Evolutionary conservation across 2,329 filamentous ascomycete species (phyloP), one percentile per base, ranked within the genome.

Genomic region (Phaeosphaeria sp.): DNA sequence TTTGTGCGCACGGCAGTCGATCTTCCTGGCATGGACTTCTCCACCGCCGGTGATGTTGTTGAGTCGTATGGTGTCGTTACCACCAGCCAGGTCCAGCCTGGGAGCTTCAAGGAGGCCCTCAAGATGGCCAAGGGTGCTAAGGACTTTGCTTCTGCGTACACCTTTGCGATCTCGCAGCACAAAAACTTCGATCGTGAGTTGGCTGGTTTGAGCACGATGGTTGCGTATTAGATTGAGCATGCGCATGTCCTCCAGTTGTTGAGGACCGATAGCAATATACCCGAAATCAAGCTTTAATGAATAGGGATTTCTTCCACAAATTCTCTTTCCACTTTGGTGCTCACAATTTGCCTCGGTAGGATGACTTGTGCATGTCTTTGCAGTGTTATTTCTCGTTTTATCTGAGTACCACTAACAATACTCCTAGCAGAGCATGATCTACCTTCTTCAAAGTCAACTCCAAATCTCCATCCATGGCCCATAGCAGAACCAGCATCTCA

Each of bases 41-140:
- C 82, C 1, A 69, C 73, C 17, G 84, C 83, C 0, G 75, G 72
- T 1, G 78, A 83, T 18, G 84, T 87, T 0, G 79, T 86, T 0
- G 88, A 92, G 65, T 89, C 85, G 61, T 95, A 92, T 65, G 91
- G 91, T 49, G 90, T 96, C 1, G 88, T 94, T 0, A 94, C 91
- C 0, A 81, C 89, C 13, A 80, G 78, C 17, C 76, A 81, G 53
- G 68, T 80, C 3, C 76, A 82, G 22, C 82, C 88, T 0, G 82
- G 86, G 20, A 85, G 82, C 58, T 80, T 92, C 64, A 86, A 81
- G 64, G 87, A 91, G 67, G 82, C 82, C 0, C 71, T 91, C 2
- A 79, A 84, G 56, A 87, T 93, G 61, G 83, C 83, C 0, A 91
- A 89, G 79, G 87, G 86, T 13, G 87, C 87, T 0, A 87, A 82